Evolutionary conservation across 331 rosid species (phyloP), one percentile per base, ranked within the genome.

Genomic region (Prunus yedoensis): DNA sequence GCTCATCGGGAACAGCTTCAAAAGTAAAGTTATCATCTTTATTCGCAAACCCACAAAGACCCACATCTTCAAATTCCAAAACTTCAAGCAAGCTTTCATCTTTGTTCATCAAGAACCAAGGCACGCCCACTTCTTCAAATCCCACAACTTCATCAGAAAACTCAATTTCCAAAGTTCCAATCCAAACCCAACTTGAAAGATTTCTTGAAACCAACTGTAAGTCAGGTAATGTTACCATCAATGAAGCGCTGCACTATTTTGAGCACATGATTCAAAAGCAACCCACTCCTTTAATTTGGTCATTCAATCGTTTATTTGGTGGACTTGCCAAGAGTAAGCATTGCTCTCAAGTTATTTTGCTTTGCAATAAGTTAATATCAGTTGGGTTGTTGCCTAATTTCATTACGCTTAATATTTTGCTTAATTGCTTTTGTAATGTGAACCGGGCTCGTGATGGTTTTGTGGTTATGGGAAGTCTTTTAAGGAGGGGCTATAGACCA

Each of bases 401-500:
- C 68, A 15, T 63, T 56, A 78, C 86, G 17, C 66, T 78, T 38
- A 75, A 76, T 61, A 79, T 75, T 32, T 72, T 85, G 81, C 71
- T 85, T 6, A 85, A 85, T 73, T 85, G 84, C 82, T 70, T 76
- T 57, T 81, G 78, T 62, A 78, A 71, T 57, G 20, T 68, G 38
- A 75, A 78, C 68, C 78, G 79, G 64, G 75, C 53, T 28, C 4
- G 78, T 30, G 78, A 85, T 66, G 82, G 84, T 69, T 80, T 81
- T 57, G 73, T 57, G 15, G 82, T 74, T 53, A 16, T 76, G 75
- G 87, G 78, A 15, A 74, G 49, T 20, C 56, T 83, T 68, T 12
- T 86, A 23, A 81, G 77, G 77, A 78, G 64, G 77, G 88, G 90
- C 73, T 83, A 43, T 57, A 59, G 41, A n/a, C 87, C 88, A 10